Conservation (phyloP, 805 yeast genomes). For the Candida maesae region DNA sequence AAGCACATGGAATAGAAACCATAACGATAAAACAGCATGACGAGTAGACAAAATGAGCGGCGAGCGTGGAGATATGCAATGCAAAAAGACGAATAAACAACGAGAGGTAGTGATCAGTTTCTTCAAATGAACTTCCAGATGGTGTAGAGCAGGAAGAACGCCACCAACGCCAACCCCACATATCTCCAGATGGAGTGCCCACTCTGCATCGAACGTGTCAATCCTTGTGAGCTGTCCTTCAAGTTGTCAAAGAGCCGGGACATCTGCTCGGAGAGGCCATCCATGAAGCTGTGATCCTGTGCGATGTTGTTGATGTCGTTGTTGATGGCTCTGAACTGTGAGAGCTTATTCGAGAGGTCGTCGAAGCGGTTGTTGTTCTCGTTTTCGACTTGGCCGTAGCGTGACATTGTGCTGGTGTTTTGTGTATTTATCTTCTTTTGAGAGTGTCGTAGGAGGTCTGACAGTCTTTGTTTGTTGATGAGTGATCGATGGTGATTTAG, state of each 20-base stretch:
- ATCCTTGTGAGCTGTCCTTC: constrained; percentile 46
- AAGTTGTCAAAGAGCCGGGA: constrained; percentile 44
- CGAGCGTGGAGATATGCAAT: background rate
- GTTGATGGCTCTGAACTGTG: constrained; percentile 61
- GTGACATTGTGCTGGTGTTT: constrained; percentile 8
- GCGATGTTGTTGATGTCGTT: constrained; percentile 67
- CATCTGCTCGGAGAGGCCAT: constrained; percentile 47
- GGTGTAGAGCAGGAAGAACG: constrained; percentile 55
- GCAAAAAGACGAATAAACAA: background rate
- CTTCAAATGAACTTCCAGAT: constrained; percentile 42
- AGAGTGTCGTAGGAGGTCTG: constrained; percentile 40
- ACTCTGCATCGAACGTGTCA: constrained; percentile 51
- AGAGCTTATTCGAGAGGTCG: constrained; percentile 59
- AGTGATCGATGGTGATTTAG: too few species aligned
- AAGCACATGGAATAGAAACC: too few species aligned
- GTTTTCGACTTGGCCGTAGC: constrained; percentile 29
- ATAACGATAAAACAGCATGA: too few species aligned
- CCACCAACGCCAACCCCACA: constrained; percentile 51
- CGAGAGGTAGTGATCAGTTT: background rate
- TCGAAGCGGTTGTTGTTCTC: constrained; percentile 60
- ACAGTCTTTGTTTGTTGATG: too few species aligned
- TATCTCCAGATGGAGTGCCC: constrained; percentile 59
- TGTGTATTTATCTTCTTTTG: constrained; percentile 23
- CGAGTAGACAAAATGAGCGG: too few species aligned
- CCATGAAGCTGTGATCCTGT: constrained; percentile 43